Percentiles rank a stretch among this genome's conserved stretches.
These are phyloP conservation scores for Phanerodontia chrysosporium DNA, from an alignment of 768 basidiomycete species.

Conservation along the genomic window DNA sequence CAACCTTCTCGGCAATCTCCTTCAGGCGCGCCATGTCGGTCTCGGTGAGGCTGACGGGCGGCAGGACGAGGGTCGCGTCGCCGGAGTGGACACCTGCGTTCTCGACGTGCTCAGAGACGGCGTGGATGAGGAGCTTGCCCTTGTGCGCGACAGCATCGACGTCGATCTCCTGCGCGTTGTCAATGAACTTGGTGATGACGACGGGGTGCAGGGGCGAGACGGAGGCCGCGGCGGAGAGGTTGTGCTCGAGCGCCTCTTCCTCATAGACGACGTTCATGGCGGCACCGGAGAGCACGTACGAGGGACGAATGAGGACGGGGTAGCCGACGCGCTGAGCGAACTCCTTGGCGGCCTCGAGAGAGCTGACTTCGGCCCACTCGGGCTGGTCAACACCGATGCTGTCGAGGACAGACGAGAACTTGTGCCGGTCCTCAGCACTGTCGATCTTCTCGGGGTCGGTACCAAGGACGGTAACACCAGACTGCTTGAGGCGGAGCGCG, in stretches of 20 bases:
- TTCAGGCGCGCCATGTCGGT: slow-evolving; percentile 85
- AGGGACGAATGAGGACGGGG: slow-evolving; percentile 96
- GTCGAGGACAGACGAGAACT: slow-evolving; percentile 96
- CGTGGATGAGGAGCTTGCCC: slow-evolving; percentile 82
- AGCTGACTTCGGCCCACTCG: slow-evolving; percentile 90
- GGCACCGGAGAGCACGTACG: slow-evolving; percentile 96
- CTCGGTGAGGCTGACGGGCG: slow-evolving; percentile 78
- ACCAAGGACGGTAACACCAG: slow-evolving; percentile 88
- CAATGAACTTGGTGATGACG: slow-evolving; percentile 98
- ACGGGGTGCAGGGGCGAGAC: slow-evolving; percentile 97
- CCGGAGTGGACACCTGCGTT: slow-evolving; percentile 99
- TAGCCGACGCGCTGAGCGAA: slow-evolving; percentile 90
- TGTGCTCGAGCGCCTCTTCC: slow-evolving; percentile 84
- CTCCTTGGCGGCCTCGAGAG: slow-evolving; percentile 82
- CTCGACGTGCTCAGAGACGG: slow-evolving; percentile 97
- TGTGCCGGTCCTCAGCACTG: slow-evolving; percentile 97
- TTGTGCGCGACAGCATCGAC: slow-evolving; percentile 95
- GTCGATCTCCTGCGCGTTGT: slow-evolving; percentile 96
- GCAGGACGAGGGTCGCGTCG: slow-evolving; percentile 95
- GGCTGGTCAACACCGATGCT: slow-evolving; percentile 95
- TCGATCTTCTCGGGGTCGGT: slow-evolving; percentile 96
- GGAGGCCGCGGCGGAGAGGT: slow-evolving; percentile 92
- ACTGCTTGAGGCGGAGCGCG: slow-evolving; percentile 88
- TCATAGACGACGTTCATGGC: slow-evolving; percentile 99
- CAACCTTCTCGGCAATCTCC: slow-evolving; percentile 92